These are phyloP conservation scores for Puya raimondii DNA, from an alignment of 176 grass and related monocot genomes.

Conservation along the genomic window DNA sequence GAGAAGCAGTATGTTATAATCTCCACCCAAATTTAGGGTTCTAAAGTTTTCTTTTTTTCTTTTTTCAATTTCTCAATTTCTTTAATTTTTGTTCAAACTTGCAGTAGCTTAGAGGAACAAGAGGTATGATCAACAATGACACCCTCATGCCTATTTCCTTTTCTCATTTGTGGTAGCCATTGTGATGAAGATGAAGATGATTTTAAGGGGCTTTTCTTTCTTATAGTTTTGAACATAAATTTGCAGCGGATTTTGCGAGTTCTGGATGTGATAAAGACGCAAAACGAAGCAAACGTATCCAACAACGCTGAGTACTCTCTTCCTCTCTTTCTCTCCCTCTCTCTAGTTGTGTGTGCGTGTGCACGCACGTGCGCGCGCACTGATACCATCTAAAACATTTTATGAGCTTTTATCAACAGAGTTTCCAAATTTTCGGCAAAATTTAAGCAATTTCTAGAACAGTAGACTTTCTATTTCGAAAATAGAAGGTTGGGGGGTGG, in stretches of 20 bases:
- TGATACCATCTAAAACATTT: no score
- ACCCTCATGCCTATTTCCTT: not conserved
- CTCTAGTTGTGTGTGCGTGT: not conserved
- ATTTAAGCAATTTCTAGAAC: no score
- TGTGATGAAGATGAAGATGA: no score
- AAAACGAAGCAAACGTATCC: not conserved
- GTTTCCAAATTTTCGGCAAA: no score
- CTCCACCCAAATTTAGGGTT: not conserved
- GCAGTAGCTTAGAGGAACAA: not conserved
- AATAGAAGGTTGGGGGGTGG: no score
- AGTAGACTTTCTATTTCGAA: no score
- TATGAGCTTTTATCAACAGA: no score
- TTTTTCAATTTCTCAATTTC: not conserved
- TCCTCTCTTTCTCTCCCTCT: not conserved
- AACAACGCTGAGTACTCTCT: not conserved
- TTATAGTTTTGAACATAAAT: not conserved
- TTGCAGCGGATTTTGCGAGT: not conserved
- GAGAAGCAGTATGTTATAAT: constrained; percentile 2
- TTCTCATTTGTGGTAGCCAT: no score
- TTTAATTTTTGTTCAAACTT: not conserved
- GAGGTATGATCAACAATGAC: constrained; percentile 1
- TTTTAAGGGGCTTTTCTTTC: not conserved
- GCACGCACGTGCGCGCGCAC: not conserved
- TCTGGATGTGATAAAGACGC: not conserved
- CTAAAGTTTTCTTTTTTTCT: not conserved